These are phyloP conservation scores for Candida sp. DNA, from an alignment of 1,139 yeast genomes.

Conservation along the genomic window DNA sequence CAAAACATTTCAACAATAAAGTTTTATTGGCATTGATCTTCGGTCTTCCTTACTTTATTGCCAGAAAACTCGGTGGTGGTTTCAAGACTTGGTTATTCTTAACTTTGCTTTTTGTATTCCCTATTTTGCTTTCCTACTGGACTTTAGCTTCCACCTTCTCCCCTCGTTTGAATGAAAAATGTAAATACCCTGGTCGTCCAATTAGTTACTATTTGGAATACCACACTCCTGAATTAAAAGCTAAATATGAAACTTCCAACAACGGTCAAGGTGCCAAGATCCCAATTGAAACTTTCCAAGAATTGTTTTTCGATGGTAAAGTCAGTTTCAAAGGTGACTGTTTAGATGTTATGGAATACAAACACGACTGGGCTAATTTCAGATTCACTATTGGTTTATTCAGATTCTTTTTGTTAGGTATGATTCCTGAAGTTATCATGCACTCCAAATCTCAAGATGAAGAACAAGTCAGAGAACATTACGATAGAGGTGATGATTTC, in stretches of 20 bases:
- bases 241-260: slow-evolving; percentile 55
- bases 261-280: slow-evolving; percentile 68
- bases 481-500: slow-evolving; percentile 96
- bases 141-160: slow-evolving; percentile 70
- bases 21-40: slow-evolving; percentile 49
- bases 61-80: slow-evolving; percentile 73
- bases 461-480: slow-evolving; percentile 94
- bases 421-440: slow-evolving; percentile 91
- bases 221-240: slow-evolving; percentile 71
- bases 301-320: slow-evolving; percentile 78
- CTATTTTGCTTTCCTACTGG: slow-evolving; percentile 83
- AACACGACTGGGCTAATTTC: slow-evolving; percentile 91
- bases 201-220: slow-evolving; percentile 78
- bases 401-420: slow-evolving; percentile 79
- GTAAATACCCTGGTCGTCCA: slow-evolving; percentile 71
- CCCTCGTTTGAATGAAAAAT: slow-evolving; percentile 82
- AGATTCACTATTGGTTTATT: slow-evolving; percentile 74
- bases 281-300: slow-evolving; percentile 93
- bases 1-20: slow-evolving; percentile 68
- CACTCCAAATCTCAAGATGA: slow-evolving; percentile 94
- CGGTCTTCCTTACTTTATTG: slow-evolving; percentile 63
- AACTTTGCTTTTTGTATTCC: slow-evolving; percentile 51
- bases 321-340: slow-evolving; percentile 89
- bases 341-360: slow-evolving; percentile 76
- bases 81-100: slow-evolving; percentile 62